Percentiles rank a stretch among this genome's conserved stretches.
Conservation (phyloP, 108 stramenopile species). For the Parietichytrium sp. region DNA sequence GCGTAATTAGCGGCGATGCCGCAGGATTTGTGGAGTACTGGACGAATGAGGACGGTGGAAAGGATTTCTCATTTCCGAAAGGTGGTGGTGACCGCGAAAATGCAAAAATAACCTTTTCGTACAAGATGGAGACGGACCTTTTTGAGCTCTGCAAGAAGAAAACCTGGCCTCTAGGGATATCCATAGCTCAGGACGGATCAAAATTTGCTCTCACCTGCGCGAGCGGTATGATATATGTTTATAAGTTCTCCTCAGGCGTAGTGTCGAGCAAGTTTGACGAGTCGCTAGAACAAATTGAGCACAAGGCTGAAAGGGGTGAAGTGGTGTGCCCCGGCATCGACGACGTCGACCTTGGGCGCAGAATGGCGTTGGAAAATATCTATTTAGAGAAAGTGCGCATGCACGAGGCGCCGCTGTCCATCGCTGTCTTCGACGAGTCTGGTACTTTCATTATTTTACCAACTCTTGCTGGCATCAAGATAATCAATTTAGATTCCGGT, state of each 20-base stretch:
- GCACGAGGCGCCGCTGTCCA: conserved; percentile 42
- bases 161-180: conserved; percentile 68
- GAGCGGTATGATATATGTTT: conserved; percentile 79
- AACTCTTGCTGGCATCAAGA: conserved; percentile 87
- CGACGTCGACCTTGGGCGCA: conserved; percentile 37
- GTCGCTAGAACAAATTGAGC: conserved; percentile 54
- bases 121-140: conserved; percentile 84
- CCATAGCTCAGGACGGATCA: conserved; percentile 58
- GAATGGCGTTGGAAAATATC: conserved; percentile 12
- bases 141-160: conserved; percentile 82
- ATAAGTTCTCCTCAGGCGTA: conserved; percentile 74
- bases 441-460: conserved; percentile 79
- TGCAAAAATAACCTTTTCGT: conserved; percentile 55
- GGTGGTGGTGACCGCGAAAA: conserved; percentile 34
- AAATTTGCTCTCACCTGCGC: conserved; percentile 73
- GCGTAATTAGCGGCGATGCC: conserved; percentile 75
- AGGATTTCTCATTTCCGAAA: conserved; percentile 38
- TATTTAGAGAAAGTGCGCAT: conserved; percentile 31
- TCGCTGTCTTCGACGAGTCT: conserved; percentile 75
- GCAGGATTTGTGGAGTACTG: conserved; percentile 89
- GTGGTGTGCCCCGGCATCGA: background rate
- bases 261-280: conserved; percentile 82
- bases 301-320: background rate
- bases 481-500: conserved; percentile 76
- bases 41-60: conserved; percentile 52